These are phyloP conservation scores for Metschnikowia santaceciliae DNA, from an alignment of 805 yeast genomes.

Conservation along the genomic window DNA sequence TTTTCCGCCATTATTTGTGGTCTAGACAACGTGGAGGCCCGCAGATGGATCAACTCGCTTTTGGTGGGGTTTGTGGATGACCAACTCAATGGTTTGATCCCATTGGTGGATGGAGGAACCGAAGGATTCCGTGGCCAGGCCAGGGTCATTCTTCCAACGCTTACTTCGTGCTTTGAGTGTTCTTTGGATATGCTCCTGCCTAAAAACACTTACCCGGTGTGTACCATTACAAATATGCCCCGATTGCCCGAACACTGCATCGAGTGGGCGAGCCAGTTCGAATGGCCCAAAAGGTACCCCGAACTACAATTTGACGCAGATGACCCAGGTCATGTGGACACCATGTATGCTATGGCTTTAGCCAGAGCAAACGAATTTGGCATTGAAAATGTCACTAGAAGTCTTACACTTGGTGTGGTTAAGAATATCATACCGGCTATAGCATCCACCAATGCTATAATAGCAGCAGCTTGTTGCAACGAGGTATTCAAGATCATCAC, in stretches of 20 bases:
- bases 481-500: constrained; percentile 81
- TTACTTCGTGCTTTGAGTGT: constrained; percentile 91
- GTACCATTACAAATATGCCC: constrained; percentile 95
- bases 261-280: constrained; percentile 78
- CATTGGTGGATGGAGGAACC: constrained; percentile 88
- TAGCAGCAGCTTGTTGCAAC: constrained; percentile 85
- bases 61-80: constrained; percentile 59
- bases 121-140: constrained; percentile 93
- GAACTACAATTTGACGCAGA: constrained; percentile 62
- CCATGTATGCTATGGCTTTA: constrained; percentile 54
- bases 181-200: constrained; percentile 70
- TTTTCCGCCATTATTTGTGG: constrained; percentile 82
- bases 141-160: constrained; percentile 78
- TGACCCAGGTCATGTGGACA: constrained; percentile 56
- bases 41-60: constrained; percentile 80
- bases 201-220: constrained; percentile 73
- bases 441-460: constrained; percentile 88
- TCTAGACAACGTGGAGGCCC: constrained; percentile 81
- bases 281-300: constrained; percentile 59
- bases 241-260: constrained; percentile 90
- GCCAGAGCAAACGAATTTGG: constrained; percentile 60
- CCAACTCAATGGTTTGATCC: constrained; percentile 33
- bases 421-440: constrained; percentile 92
- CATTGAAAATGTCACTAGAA: constrained; percentile 72
- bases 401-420: constrained; percentile 78